Evolutionary conservation across 148 eudicot genomes (phyloP).

Genomic region (Diospyros kaki): DNA sequence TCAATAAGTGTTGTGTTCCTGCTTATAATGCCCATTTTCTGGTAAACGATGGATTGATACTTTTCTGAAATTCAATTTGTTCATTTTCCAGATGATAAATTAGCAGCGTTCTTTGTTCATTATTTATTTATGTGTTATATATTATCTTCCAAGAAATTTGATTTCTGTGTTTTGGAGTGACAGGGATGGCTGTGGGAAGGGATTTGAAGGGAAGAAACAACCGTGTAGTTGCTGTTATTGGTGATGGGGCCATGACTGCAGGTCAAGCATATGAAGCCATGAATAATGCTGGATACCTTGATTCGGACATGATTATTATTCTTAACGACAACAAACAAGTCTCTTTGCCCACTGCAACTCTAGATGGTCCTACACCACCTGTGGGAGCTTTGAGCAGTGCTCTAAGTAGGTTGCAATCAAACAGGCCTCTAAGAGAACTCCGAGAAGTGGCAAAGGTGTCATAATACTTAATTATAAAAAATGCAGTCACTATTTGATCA

Average conservation of each 20-base stretch:
- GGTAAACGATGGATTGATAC: not conserved
- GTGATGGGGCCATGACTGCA: slow-evolving; percentile 99
- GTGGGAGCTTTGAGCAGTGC: slow-evolving; percentile 97
- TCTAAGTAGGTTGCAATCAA: slow-evolving; percentile 84
- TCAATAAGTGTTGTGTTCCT: not conserved
- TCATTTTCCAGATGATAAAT: no score
- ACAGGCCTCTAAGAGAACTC: slow-evolving; percentile 83
- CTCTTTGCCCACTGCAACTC: slow-evolving; percentile 85
- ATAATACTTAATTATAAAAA: not conserved
- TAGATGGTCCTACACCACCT: slow-evolving; percentile 89
- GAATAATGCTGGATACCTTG: slow-evolving; percentile 96
- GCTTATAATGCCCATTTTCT: not conserved
- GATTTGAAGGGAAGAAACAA: slow-evolving; percentile 78
- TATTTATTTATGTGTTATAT: not conserved
- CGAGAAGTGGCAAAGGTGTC: slow-evolving; percentile 95
- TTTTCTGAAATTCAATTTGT: not conserved
- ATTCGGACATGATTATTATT: slow-evolving; percentile 98
- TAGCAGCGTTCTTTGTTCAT: not conserved
- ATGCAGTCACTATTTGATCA: not conserved
- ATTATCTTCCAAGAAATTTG: not conserved
- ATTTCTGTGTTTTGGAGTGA: slow-evolving; percentile 13
- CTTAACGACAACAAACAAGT: slow-evolving; percentile 95
- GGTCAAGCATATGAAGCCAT: slow-evolving; percentile 99
- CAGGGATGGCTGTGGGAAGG: slow-evolving; percentile 98
- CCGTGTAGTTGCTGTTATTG: slow-evolving; percentile 76